phyloP scores from a whole-genome alignment of 2,329 filamentous ascomycete genomes.

The Berkeleyomyces rouxiae region DNA sequence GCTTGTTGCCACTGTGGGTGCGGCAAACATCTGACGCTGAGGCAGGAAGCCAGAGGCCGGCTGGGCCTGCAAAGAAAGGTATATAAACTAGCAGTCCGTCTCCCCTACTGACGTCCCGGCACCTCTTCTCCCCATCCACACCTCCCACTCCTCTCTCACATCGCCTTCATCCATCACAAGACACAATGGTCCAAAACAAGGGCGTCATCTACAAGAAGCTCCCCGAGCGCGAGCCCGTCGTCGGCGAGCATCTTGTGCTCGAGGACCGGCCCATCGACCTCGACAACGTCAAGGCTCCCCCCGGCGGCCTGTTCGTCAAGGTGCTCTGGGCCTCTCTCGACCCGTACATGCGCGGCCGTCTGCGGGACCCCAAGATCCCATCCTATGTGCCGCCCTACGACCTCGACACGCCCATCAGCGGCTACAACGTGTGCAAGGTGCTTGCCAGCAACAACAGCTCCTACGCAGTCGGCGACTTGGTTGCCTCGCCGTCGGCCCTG shows the following conservation, averaged over 20 bases:
- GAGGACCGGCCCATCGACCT: constrained; percentile 54
- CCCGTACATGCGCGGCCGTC: constrained; percentile 68
- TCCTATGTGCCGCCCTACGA: constrained; percentile 40
- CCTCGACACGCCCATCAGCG: constrained; percentile 46
- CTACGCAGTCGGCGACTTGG: constrained; percentile 51
- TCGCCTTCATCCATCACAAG: not conserved
- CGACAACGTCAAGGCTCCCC: constrained; percentile 34
- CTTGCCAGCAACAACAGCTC: constrained; percentile 48
- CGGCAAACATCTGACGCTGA: not conserved
- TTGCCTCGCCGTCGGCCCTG: constrained; percentile 39
- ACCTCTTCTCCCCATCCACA: not conserved
- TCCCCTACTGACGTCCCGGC: not conserved
- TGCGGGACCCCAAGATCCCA: constrained; percentile 47
- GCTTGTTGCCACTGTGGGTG: not conserved
- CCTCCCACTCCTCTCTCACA: not conserved
- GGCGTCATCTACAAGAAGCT: constrained; percentile 55
- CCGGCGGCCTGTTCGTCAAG: constrained; percentile 52
- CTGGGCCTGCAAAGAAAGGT: not conserved
- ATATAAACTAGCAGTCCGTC: not conserved
- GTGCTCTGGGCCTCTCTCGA: constrained; percentile 63
- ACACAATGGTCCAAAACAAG: constrained; percentile 43
- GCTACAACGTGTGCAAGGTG: constrained; percentile 48
- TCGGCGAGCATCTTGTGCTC: constrained; percentile 52
- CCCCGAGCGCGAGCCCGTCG: constrained; percentile 48
- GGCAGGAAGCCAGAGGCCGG: not conserved